Conservation (phyloP, 352 stramenopile species). For the Pythium chondricola region DNA sequence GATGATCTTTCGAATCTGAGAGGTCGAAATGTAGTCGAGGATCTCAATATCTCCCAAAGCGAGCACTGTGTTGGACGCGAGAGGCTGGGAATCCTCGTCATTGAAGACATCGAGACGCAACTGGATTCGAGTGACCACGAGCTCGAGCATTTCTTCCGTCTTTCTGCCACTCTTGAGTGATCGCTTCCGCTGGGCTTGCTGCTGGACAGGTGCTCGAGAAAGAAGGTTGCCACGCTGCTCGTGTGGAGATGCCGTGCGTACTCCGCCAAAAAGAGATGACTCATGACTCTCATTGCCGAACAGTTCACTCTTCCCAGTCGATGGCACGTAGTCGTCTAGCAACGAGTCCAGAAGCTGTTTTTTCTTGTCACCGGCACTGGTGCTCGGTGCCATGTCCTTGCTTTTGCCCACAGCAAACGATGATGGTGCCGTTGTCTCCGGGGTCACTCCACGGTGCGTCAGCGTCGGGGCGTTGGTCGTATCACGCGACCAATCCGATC, state of each 20-base stretch:
- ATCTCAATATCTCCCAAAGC: constrained; percentile 79
- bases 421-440: neutral
- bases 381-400: neutral
- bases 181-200: constrained; percentile 28
- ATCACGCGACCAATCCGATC: constrained; percentile 72
- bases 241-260: constrained; percentile 21
- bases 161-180: constrained; percentile 75
- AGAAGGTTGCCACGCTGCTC: no score
- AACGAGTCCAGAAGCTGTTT: constrained; percentile 75
- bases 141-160: constrained; percentile 86
- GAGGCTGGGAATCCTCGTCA: constrained; percentile 57
- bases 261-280: constrained; percentile 35
- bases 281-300: constrained; percentile 33
- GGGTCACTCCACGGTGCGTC: neutral
- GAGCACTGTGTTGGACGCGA: constrained; percentile 71
- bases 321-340: constrained; percentile 81
- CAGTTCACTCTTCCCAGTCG: constrained; percentile 29
- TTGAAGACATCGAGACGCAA: constrained; percentile 82
- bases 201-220: neutral
- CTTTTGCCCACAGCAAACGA: constrained; percentile 9
- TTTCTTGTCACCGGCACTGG: constrained; percentile 24
- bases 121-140: constrained; percentile 75
- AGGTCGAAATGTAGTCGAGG: constrained; percentile 87
- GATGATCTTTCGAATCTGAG: constrained; percentile 86
- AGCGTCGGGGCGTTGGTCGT: constrained; percentile 28